Conservation (phyloP, 805 yeast genomes). For the Ogataea trehaloabstinens region DNA sequence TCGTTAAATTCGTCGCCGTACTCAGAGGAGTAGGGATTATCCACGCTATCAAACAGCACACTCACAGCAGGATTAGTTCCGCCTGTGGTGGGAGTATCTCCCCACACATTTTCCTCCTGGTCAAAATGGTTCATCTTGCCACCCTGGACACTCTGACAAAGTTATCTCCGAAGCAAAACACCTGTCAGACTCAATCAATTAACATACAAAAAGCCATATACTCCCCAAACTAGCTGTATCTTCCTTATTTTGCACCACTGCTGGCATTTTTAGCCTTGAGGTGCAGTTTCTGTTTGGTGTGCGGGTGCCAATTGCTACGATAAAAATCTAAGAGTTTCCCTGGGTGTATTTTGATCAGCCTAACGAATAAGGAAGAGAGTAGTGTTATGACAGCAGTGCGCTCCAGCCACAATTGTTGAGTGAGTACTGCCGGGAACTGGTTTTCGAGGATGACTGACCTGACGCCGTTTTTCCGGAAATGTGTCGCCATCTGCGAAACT, state of each 20-base stretch:
- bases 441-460: constrained; percentile 49
- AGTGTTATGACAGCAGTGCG: no score
- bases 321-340: no score
- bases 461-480: constrained; percentile 47
- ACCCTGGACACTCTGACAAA: not conserved
- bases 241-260: no score
- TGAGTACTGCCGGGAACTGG: no score
- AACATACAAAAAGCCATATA: no score
- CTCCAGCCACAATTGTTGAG: no score
- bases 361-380: no score
- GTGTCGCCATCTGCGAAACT: constrained; percentile 43
- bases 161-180: not conserved
- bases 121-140: constrained; percentile 23
- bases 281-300: no score
- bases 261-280: no score
- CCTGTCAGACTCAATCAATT: no score
- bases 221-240: not conserved
- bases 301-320: no score
- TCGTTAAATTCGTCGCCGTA: constrained; percentile 10
- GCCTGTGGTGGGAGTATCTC: constrained; percentile 46
- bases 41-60: constrained; percentile 20
- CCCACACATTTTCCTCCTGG: constrained; percentile 44
- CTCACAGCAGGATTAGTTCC: constrained; percentile 25
- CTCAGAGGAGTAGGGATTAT: constrained; percentile 22
- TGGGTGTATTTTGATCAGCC: no score